Base-by-base conservation (phyloP, 495 filamentous ascomycete genomes). In the Neurospora sp. region DNA sequence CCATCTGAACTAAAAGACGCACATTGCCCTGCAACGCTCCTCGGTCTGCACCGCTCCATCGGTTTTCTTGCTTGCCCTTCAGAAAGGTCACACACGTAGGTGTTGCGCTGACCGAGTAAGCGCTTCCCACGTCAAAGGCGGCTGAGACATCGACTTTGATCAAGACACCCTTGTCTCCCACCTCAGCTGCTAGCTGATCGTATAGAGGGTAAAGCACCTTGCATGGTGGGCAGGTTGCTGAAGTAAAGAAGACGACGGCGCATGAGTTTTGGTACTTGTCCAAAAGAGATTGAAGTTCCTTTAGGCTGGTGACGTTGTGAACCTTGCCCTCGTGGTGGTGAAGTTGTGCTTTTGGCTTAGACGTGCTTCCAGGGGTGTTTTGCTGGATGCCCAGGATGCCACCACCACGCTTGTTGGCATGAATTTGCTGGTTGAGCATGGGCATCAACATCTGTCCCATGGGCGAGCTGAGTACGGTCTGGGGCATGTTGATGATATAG, bases 1-100 rank as follows among this genome's bases (percentile, higher is more conserved):
- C 92, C 88, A 93, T 92, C 74, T 92, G 86, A 20, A 95, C 80
- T 5, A 97, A 84, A 71, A 93, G 83, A 16, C 88, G 84, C n/a
- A 95, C 86, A 74, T 93, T 95, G 27, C 88, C 89, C 74, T 87
- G 87, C 9, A 98, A 84, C 12, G 90, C 87, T 23, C 82, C 82
- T 10, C 90, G 87, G 77, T 92, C 90, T 7, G 92, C 93, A 7
- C 94, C 94, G 69, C 84, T 86, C 95, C 95, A 98, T 75, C 91
- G 85, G 76, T 95, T 90, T 12, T 92, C 86, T 80, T 94, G 89
- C 71, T 90, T 79, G 16, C 94, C 94, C 72, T 88, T 90, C 42
- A 96, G 80, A 76, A 94, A 97, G 3, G 93, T 95, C 77, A 95
- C 92, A 80, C 98, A 98, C 2, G 96, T 97, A 2, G 95, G 95